Conservation (phyloP, 495 filamentous ascomycete species). For the Apodospora peruviana region DNA sequence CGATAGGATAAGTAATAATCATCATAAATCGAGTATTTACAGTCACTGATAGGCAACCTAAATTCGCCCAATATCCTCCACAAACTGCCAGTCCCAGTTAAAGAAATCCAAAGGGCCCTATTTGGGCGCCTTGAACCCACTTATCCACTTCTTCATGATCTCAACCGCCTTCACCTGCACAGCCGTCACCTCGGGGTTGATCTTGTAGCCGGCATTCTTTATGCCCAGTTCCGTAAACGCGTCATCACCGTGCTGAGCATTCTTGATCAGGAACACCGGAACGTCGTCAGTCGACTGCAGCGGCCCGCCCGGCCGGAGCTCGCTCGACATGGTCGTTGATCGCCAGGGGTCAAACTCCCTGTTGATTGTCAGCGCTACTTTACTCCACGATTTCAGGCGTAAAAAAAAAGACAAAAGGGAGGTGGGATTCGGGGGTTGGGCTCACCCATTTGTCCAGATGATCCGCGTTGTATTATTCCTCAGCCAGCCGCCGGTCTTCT, state of each 20-base stretch:
- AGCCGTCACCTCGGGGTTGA: slow-evolving; percentile 40
- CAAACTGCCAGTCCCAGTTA: no score
- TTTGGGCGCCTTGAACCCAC: slow-evolving; percentile 24
- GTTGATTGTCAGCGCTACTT: no score
- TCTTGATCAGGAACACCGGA: slow-evolving; percentile 51
- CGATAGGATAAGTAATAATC: no score
- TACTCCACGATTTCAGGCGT: background rate
- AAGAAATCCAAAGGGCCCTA: no score
- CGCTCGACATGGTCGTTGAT: slow-evolving; percentile 46
- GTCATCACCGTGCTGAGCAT: slow-evolving; percentile 50
- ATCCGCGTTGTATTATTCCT: slow-evolving; percentile 47
- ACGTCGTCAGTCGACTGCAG: slow-evolving; percentile 35
- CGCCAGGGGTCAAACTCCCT: slow-evolving; percentile 58
- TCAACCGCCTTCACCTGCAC: slow-evolving; percentile 17
- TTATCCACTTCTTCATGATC: slow-evolving; percentile 44
- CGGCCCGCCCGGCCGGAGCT: slow-evolving; percentile 50
- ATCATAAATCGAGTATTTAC: no score
- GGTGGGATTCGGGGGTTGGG: background rate
- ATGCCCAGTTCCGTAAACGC: slow-evolving; percentile 34
- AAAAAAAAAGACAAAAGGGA: background rate
- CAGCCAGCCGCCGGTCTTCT: slow-evolving; percentile 53
- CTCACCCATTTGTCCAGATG: slow-evolving; percentile 54
- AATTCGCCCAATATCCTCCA: no score
- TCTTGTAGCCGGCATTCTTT: slow-evolving; percentile 21
- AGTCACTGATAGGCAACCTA: no score